Base-by-base conservation (phyloP, 1,139 yeast genomes). In the Sugiyamaella xylanicola region DNA sequence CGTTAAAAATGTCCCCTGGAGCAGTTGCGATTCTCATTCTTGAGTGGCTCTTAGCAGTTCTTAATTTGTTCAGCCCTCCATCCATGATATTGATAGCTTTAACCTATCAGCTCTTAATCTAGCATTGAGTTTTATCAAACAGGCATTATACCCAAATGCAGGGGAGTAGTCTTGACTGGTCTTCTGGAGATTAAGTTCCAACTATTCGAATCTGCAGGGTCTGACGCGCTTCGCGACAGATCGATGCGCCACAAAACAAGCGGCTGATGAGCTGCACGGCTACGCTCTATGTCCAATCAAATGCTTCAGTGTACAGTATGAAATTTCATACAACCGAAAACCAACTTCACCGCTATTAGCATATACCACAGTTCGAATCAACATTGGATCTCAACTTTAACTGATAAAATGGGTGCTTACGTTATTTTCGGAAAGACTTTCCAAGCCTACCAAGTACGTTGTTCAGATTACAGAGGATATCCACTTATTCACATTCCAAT, bases 351-450 rank as follows among this genome's bases (percentile, higher is more conserved):
- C 36, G 13, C 17, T 21, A 13, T 4, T 21, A 39, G 21, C 35
- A 41, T 8, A 32, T 29, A 29, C 19, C 15, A 20, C 45, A 41
- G 42, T 47, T n/a, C 13, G 15, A 32, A 32, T 11, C 37, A n/a
- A 11, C 37, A n/a, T n/a, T 32, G 37, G 13, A 8, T 8, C 37
- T 11, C 5, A 11, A 4, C 15, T 8, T n/a, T 4, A 32, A 8
- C 37, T 32, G 37, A 32, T 13, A 54, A 48, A 45, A 87, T 88
- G 96, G 95, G 87, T 75, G 83, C 88, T 71, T 89, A 89, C 78
- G 78, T 77, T 59, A 84, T 89, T 66, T 77, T 87, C 67, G 96
- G 96, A 59, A 86, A 79, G 79, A 72, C 87, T 61, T 82, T 87
- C 68, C 88, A 81, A 68, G 81, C 96, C 61, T 91, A 88, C 73